phyloP scores from a whole-genome alignment of 345 rosid species.

The Citropsis articulata region DNA sequence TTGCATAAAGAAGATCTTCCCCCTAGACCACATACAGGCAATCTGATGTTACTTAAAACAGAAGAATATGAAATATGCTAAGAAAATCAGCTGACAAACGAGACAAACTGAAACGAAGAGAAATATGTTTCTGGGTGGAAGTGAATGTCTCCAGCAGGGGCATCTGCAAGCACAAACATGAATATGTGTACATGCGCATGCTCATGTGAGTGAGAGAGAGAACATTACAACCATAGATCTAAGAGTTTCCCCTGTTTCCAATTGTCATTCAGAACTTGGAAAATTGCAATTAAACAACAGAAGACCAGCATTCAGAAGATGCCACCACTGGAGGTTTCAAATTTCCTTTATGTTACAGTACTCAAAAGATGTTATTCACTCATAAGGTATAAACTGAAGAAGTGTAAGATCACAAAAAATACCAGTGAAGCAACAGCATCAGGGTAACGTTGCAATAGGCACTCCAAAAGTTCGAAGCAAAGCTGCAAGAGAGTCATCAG shows the following conservation, averaged over 20 bases:
- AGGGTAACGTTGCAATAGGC: slow-evolving; percentile 62
- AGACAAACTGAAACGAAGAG: background rate
- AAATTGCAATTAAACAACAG: background rate
- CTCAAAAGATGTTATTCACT: background rate
- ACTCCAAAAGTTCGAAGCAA: slow-evolving; percentile 78
- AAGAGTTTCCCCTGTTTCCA: background rate
- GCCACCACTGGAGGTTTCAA: background rate
- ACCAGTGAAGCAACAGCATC: slow-evolving; percentile 53
- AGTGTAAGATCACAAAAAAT: slow-evolving; percentile 23
- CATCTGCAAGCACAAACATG: background rate
- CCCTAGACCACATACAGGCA: slow-evolving; percentile 45
- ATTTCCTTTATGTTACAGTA: background rate
- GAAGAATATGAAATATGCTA: background rate
- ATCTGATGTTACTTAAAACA: slow-evolving; percentile 6
- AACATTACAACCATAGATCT: background rate
- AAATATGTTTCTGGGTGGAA: background rate
- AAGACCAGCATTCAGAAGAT: background rate
- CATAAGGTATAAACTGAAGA: background rate
- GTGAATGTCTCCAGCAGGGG: background rate
- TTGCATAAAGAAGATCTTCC: slow-evolving; percentile 48
- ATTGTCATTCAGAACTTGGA: background rate
- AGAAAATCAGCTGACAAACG: background rate
- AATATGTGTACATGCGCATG: background rate
- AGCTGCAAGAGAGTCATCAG: slow-evolving; percentile 50
- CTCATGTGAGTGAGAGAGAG: background rate